These are phyloP conservation scores for Lagenaria siceraria DNA, from an alignment of 306 rosid species.

Conservation along the genomic window DNA sequence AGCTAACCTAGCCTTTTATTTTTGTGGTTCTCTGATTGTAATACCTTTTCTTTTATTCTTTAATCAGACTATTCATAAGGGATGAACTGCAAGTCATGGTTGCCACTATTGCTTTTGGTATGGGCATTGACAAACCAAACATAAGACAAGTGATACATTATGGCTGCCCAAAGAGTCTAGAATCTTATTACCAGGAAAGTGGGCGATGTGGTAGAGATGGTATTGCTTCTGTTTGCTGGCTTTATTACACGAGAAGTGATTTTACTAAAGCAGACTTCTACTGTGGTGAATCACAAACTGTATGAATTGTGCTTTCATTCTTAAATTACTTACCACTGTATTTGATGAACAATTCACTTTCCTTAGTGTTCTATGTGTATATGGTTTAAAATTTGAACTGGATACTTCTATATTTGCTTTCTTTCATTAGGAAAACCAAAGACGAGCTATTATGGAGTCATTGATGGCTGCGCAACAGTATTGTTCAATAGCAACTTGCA, in stretches of 20 bases:
- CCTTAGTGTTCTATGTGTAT: background rate
- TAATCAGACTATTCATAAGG: conserved; percentile 57
- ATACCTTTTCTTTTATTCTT: conserved; percentile 9
- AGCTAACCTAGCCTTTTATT: background rate
- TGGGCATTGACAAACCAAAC: conserved; percentile 95
- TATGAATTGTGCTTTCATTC: conserved; percentile 10
- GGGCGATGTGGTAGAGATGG: conserved; percentile 96
- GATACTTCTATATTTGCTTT: background rate
- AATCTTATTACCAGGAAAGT: conserved; percentile 90
- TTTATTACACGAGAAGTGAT: conserved; percentile 79
- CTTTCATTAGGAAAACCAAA: conserved; percentile 50
- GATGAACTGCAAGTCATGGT: conserved; percentile 82
- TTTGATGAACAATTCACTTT: background rate
- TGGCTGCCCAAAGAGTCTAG: conserved; percentile 88
- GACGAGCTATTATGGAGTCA: conserved; percentile 68
- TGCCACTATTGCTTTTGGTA: conserved; percentile 91
- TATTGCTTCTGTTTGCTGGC: conserved; percentile 83
- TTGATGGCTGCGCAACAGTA: conserved; percentile 67
- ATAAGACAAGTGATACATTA: conserved; percentile 84
- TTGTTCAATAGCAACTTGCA: conserved; percentile 60
- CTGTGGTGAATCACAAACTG: conserved; percentile 46
- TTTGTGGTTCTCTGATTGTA: background rate
- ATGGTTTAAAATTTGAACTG: background rate
- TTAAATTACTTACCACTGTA: background rate
- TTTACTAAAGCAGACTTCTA: conserved; percentile 56